phyloP scores from a whole-genome alignment of 169 alveolate species.

The Cryptosporidium tyzzeri region DNA sequence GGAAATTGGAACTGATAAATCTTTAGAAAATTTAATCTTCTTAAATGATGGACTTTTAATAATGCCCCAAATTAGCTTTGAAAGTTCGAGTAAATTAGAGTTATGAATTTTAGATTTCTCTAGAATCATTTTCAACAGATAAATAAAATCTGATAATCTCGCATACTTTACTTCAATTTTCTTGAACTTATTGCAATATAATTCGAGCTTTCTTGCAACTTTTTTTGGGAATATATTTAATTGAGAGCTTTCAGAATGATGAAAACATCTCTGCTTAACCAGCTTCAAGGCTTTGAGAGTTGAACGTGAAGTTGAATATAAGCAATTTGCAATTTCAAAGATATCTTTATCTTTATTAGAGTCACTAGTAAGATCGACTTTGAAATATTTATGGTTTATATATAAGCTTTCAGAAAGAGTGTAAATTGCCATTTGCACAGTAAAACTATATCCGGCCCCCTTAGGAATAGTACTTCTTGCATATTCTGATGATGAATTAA shows the following conservation, averaged over 20 bases:
- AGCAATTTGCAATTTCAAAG: conserved; percentile 17
- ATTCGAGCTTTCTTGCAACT: not conserved
- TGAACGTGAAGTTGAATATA: not conserved
- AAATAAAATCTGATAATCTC: conserved; percentile 33
- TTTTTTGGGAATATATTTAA: conserved; percentile 29
- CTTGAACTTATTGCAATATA: conserved; percentile 15
- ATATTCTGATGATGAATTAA: conserved; percentile 15
- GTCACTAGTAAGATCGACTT: not conserved
- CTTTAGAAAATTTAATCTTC: not conserved
- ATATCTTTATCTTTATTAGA: not conserved
- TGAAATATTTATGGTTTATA: not conserved
- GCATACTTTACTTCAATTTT: conserved; percentile 30
- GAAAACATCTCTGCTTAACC: conserved; percentile 32
- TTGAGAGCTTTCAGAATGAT: conserved; percentile 23
- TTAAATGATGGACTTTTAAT: conserved; percentile 14
- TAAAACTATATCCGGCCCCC: conserved; percentile 18
- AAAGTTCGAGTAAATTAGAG: conserved; percentile 17
- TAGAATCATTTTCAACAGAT: conserved; percentile 32
- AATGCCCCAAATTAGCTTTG: conserved; percentile 22
- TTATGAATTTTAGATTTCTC: conserved; percentile 37
- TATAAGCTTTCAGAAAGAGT: conserved; percentile 22
- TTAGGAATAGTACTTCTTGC: conserved; percentile 16
- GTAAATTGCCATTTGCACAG: conserved; percentile 44
- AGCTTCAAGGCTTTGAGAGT: conserved; percentile 14
- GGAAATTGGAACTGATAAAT: not conserved